These are phyloP conservation scores for Botrytis deweyae DNA, from an alignment of 2,329 filamentous ascomycete species.

Conservation along the genomic window DNA sequence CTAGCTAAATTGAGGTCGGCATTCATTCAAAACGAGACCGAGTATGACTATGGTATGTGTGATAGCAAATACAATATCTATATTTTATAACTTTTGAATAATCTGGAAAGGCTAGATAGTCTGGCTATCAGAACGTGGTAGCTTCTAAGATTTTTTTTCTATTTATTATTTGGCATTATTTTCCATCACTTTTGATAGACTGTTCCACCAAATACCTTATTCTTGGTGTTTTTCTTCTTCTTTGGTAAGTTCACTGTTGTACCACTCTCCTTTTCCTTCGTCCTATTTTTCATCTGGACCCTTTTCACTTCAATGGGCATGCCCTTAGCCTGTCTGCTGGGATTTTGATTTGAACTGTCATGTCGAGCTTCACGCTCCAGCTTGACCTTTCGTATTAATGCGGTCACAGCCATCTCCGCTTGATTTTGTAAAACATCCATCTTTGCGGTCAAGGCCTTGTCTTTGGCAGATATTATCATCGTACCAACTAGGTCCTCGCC, in stretches of 20 bases:
- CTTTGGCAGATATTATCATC: slow-evolving; percentile 37
- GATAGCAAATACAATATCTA: background rate
- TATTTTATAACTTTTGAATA: background rate
- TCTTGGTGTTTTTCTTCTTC: background rate
- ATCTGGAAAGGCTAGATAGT: background rate
- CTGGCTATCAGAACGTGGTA: background rate
- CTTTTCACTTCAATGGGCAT: background rate
- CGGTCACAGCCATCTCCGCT: slow-evolving; percentile 28
- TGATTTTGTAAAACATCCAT: slow-evolving; percentile 35
- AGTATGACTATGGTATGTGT: background rate
- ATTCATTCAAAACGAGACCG: no score
- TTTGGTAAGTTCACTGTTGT: background rate
- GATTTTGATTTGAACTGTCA: background rate
- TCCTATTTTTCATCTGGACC: no score
- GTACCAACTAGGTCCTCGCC: slow-evolving; percentile 41
- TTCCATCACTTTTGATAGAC: background rate
- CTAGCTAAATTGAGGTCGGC: no score
- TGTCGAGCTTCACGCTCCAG: background rate
- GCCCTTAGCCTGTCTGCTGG: background rate
- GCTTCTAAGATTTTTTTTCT: background rate
- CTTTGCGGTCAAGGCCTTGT: slow-evolving; percentile 30
- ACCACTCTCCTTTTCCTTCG: background rate
- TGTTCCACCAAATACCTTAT: background rate
- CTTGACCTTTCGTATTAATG: background rate
- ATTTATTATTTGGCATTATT: background rate